Conservation (phyloP, 2,329 filamentous ascomycete genomes). For the Alternaria sp. region DNA sequence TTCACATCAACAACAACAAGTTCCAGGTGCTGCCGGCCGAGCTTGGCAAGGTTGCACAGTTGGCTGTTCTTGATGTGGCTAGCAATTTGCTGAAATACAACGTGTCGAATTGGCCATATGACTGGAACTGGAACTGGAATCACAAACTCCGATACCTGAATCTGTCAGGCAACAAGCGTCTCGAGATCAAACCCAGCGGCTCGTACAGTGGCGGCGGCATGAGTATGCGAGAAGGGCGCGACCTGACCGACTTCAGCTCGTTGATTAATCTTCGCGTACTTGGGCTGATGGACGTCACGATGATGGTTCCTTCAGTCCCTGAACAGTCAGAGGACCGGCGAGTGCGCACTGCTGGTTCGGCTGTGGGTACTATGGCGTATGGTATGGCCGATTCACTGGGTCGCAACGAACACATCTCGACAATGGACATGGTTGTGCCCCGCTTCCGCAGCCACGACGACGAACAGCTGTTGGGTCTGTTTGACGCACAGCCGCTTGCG, state of each 20-base stretch:
- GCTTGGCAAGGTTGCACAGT: slow-evolving; percentile 89
- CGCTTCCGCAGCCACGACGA: slow-evolving; percentile 88
- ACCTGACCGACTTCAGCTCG: slow-evolving; percentile 89
- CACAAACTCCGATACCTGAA: slow-evolving; percentile 94
- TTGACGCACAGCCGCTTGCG: slow-evolving; percentile 89
- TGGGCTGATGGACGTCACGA: slow-evolving; percentile 96
- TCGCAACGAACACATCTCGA: slow-evolving; percentile 91
- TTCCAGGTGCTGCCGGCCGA: slow-evolving; percentile 97
- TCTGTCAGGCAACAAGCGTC: slow-evolving; percentile 91
- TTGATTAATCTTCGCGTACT: slow-evolving; percentile 84
- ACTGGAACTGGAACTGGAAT: slow-evolving; percentile 99
- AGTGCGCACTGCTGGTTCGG: slow-evolving; percentile 94
- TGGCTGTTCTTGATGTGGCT: slow-evolving; percentile 90
- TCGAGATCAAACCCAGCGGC: slow-evolving; percentile 81
- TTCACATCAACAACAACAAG: slow-evolving; percentile 97
- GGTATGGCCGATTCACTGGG: slow-evolving; percentile 97
- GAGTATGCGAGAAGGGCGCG: slow-evolving; percentile 61
- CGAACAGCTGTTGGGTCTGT: slow-evolving; percentile 91
- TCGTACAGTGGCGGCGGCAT: slow-evolving; percentile 60
- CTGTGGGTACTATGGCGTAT: slow-evolving; percentile 89
- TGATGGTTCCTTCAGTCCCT: slow-evolving; percentile 90
- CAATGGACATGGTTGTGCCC: slow-evolving; percentile 93
- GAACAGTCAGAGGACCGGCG: slow-evolving; percentile 94
- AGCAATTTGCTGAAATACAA: slow-evolving; percentile 98
- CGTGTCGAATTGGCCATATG: slow-evolving; percentile 97